Conservation (phyloP, 2,329 filamentous ascomycete genomes). For the Thermoascus crustaceus region DNA sequence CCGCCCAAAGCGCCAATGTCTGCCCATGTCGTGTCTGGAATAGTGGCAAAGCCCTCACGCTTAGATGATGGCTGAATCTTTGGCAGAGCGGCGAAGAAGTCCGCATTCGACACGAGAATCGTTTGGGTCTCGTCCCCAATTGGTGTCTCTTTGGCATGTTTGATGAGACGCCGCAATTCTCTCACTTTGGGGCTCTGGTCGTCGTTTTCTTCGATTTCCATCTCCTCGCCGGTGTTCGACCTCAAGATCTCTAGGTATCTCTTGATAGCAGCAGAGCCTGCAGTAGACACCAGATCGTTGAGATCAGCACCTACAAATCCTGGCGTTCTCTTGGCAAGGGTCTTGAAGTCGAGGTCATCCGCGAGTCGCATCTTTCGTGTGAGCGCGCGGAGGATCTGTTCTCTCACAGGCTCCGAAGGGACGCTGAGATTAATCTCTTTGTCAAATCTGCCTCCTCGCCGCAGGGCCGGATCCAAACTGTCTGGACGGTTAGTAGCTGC, state of each 20-base stretch:
- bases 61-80: conserved; percentile 73
- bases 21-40: conserved; percentile 86
- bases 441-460: conserved; percentile 68
- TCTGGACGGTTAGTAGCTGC: conserved; percentile 87
- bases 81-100: conserved; percentile 69
- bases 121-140: conserved; percentile 47
- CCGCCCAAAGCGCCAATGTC: conserved; percentile 77
- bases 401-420: conserved; percentile 68
- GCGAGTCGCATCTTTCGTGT: conserved; percentile 58
- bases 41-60: conserved; percentile 88
- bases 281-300: conserved; percentile 60
- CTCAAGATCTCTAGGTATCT: conserved; percentile 49
- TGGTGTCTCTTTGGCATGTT: conserved; percentile 44
- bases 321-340: conserved; percentile 74
- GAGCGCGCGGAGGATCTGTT: conserved; percentile 67
- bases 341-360: conserved; percentile 62
- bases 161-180: conserved; percentile 45
- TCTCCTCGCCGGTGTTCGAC: conserved; percentile 36
- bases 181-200: conserved; percentile 33
- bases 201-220: conserved; percentile 44
- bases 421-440: conserved; percentile 81
- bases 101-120: conserved; percentile 52
- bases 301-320: conserved; percentile 92
- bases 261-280: conserved; percentile 57
- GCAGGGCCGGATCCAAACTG: conserved; percentile 70